Evolutionary conservation across 352 stramenopile genomes (phyloP).

Genomic region (Pythium dissotocum): DNA sequence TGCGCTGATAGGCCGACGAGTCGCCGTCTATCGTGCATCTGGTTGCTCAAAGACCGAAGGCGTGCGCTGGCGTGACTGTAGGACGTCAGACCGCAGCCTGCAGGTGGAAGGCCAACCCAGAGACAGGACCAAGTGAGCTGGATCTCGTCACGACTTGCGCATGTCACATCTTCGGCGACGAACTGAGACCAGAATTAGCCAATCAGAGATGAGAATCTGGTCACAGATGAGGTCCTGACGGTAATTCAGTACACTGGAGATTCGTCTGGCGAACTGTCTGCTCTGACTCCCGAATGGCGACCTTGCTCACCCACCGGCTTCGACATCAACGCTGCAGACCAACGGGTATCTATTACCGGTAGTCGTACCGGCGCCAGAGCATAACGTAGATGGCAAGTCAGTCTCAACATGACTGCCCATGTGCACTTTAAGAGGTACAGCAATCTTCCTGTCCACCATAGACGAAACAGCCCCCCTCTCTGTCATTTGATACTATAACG

Average conservation of each 20-base stretch:
- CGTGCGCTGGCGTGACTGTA: background rate
- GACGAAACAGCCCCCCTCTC: too few relatives aligned
- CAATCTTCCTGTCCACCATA: too few relatives aligned
- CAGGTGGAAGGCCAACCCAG: background rate
- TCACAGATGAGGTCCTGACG: background rate
- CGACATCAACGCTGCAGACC: too few relatives aligned
- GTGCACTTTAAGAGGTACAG: too few relatives aligned
- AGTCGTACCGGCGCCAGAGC: too few relatives aligned
- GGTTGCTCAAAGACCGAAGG: background rate
- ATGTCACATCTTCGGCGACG: background rate
- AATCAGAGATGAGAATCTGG: background rate
- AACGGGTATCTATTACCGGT: too few relatives aligned
- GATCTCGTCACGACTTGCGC: background rate
- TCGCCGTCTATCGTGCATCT: background rate
- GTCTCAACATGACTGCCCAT: too few relatives aligned
- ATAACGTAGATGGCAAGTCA: too few relatives aligned
- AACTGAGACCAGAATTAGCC: background rate
- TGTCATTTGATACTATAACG: too few relatives aligned
- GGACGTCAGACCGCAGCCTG: background rate
- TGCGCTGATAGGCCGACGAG: conserved; percentile 1
- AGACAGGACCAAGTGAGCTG: conserved; percentile 4
- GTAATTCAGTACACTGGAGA: background rate
- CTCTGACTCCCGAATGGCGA: too few relatives aligned
- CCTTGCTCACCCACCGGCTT: too few relatives aligned
- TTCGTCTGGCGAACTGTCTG: too few relatives aligned